A percentile compares a stretch with the other conserved stretches of the same genome.
Conservation (phyloP, 164 flowering plant species). For the Houttuynia cordata region DNA sequence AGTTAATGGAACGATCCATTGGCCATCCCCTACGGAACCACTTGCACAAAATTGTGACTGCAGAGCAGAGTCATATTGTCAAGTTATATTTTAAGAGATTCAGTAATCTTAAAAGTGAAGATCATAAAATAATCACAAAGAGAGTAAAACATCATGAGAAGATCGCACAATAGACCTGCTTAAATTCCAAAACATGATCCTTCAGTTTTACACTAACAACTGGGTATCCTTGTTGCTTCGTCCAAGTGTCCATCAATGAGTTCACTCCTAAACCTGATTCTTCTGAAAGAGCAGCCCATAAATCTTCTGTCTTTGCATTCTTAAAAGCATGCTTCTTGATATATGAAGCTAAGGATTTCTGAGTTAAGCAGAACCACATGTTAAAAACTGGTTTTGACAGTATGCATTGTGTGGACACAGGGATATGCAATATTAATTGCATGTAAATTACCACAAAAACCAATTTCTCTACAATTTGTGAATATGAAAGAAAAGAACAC, state of each 20-base stretch:
- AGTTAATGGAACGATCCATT: conserved; percentile 93
- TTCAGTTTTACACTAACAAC: conserved; percentile 61
- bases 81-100: background rate
- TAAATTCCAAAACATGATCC: conserved; percentile 60
- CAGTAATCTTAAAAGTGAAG: background rate
- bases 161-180: conserved; percentile 64
- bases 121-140: background rate
- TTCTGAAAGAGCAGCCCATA: conserved; percentile 86
- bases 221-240: conserved; percentile 92
- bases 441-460: background rate
- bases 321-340: conserved; percentile 65
- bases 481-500: no score
- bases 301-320: conserved; percentile 90
- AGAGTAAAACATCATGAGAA: background rate
- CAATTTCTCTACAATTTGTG: no score
- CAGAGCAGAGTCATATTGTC: conserved; percentile 7
- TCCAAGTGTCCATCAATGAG: conserved; percentile 85
- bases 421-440: background rate
- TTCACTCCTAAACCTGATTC: conserved; percentile 90
- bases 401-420: no score
- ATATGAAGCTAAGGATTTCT: conserved; percentile 81
- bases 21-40: conserved; percentile 69
- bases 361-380: background rate
- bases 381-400: no score
- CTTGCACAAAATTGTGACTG: conserved; percentile 81